phyloP scores from a whole-genome alignment of 768 basidiomycete genomes.

The Nevesoporus exiguus region DNA sequence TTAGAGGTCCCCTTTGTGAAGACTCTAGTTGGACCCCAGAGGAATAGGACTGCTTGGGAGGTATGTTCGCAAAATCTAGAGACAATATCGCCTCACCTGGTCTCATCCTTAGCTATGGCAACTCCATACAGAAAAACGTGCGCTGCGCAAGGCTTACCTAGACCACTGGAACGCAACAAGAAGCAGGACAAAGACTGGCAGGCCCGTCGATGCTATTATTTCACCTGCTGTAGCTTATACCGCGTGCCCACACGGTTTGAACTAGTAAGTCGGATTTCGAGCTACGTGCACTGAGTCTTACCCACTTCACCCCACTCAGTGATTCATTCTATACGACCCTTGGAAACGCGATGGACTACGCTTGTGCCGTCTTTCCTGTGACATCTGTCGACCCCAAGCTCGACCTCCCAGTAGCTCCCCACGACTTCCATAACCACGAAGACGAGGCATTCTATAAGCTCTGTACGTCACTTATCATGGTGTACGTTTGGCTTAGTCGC shows the following conservation, averaged over 20 bases:
- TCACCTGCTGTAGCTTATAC: constrained; percentile 41
- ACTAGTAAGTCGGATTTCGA: constrained; percentile 30
- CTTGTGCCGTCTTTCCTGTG: constrained; percentile 45
- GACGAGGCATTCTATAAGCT: constrained; percentile 44
- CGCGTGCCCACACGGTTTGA: constrained; percentile 44
- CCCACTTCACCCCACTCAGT: constrained; percentile 18
- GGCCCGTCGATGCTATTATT: constrained; percentile 53
- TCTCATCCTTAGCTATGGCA: constrained; percentile 39
- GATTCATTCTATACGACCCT: constrained; percentile 43
- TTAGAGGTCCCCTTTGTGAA: constrained; percentile 43
- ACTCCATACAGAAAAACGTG: constrained; percentile 40
- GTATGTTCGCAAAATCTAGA: constrained; percentile 20
- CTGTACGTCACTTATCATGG: constrained; percentile 34
- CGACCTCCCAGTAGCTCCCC: constrained; percentile 35
- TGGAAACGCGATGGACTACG: constrained; percentile 47
- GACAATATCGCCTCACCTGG: not conserved
- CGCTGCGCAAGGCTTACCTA: constrained; percentile 43
- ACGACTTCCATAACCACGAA: constrained; percentile 40
- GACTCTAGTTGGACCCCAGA: constrained; percentile 42
- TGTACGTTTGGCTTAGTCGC: not conserved
- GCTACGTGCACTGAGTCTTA: constrained; percentile 13
- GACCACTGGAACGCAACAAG: constrained; percentile 48
- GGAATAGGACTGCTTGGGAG: constrained; percentile 41
- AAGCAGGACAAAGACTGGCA: constrained; percentile 41
- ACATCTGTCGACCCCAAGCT: constrained; percentile 41